Base-by-base conservation (phyloP, 352 stramenopile genomes). In the Phytopythium aichiense region DNA sequence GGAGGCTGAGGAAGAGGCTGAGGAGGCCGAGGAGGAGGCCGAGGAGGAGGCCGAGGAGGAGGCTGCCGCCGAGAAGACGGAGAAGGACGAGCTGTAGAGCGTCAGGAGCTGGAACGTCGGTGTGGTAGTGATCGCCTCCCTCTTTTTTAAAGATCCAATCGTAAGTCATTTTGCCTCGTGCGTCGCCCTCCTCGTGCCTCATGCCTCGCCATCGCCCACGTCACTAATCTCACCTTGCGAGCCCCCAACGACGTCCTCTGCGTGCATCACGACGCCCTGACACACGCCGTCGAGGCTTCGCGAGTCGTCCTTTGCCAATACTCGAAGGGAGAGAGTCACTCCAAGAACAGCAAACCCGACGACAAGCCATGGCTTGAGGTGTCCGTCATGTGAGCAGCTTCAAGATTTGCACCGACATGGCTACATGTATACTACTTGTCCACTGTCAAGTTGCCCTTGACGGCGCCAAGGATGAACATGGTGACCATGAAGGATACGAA, bases 401-500 rank as follows among this genome's bases (percentile, higher is more conserved):
- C 28, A 31, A 31, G 28, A 31, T 31, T 31, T 2, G 28, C 28
- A 31, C 28, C 28, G 28, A 31, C 28, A 31, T 31, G 28, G 28
- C 28, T 31, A 31, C 28, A 31, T 31, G 28, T 31, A 31, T 31
- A 31, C 28, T 2, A 31, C 28, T 31, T 31, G n/a, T n/a, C n/a
- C n/a, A n/a, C n/a, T n/a, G n/a, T n/a, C n/a, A 91, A 92, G 62
- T 67, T 87, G 33, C 81, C 84, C 78, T 99, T 98, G 30, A 98
- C 82, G 22, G 88, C 92, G 52, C 96, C 96, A 60, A 99, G 75
- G 16, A 95, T 49, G 70, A 98, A 99, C 20, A 99, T 72, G 38
- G 97, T 97, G 58, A 97, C 15, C 68, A 97, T 91, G 64, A 98
- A 98, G 20, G 88, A 94, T 20, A 87, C 55, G 62, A 98, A 98